Evolutionary conservation across 108 stramenopile species (phyloP).

Genomic region (Skeletonema menzelii): DNA sequence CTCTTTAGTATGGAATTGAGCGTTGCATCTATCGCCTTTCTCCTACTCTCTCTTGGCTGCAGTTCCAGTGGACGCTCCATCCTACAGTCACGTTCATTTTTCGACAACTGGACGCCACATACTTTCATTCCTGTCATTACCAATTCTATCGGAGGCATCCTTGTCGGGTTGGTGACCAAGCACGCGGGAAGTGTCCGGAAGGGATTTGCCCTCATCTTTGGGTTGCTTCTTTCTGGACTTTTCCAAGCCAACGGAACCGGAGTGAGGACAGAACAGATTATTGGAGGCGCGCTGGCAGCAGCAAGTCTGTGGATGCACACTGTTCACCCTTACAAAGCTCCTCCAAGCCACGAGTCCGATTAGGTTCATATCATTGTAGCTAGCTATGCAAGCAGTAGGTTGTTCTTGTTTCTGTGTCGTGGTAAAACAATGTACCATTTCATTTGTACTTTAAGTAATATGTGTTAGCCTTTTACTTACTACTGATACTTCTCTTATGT

Average conservation of each 20-base stretch:
- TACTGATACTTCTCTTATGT: too few species aligned
- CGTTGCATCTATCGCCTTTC: constrained; percentile 51
- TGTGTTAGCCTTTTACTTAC: neutral
- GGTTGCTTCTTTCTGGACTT: constrained; percentile 66
- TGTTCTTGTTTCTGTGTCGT: neutral
- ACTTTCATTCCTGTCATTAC: constrained; percentile 70
- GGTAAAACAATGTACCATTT: neutral
- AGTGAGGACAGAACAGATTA: constrained; percentile 51
- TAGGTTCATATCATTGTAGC: neutral
- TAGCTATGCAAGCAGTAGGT: neutral
- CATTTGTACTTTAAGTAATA: neutral
- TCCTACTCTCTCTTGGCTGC: constrained; percentile 41
- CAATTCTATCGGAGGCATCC: constrained; percentile 83
- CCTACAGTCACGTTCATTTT: constrained; percentile 34
- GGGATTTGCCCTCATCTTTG: constrained; percentile 84
- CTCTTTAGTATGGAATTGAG: constrained; percentile 82
- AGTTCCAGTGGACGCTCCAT: constrained; percentile 53
- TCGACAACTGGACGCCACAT: constrained; percentile 59
- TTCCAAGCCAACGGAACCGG: constrained; percentile 59
- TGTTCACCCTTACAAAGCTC: constrained; percentile 29
- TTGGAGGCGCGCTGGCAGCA: constrained; percentile 60
- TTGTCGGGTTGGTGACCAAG: constrained; percentile 89
- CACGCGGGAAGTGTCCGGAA: constrained; percentile 81
- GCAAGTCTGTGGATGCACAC: constrained; percentile 67
- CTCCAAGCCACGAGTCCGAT: neutral